A percentile compares a stretch with the other conserved stretches of the same genome.
Conservation (phyloP, 257 asterid genomes). For the Penstemon barbatus region DNA sequence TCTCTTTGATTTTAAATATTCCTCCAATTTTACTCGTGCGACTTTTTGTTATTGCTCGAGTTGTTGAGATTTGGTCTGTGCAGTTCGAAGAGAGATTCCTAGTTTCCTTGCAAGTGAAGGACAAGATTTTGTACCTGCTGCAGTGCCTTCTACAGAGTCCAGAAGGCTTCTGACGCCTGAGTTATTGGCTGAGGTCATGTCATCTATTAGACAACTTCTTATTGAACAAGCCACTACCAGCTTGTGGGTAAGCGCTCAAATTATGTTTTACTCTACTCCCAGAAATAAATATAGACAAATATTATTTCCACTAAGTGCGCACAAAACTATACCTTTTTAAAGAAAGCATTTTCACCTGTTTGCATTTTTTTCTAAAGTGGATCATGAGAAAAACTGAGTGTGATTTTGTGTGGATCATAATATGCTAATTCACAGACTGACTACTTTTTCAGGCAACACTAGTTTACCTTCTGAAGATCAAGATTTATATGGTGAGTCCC, state of each 20-base stretch:
- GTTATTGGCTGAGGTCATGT: constrained; percentile 70
- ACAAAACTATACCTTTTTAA: too few relatives aligned
- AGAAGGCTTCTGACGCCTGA: constrained; percentile 86
- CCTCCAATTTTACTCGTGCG: background rate
- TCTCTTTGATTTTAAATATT: constrained; percentile 10
- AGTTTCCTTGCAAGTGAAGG: constrained; percentile 37
- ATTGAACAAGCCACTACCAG: constrained; percentile 64
- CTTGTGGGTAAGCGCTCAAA: constrained; percentile 65
- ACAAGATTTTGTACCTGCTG: constrained; percentile 32
- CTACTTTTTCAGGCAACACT: constrained; percentile 41
- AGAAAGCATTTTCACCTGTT: too few relatives aligned
- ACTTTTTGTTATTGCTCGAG: background rate
- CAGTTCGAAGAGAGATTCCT: constrained; percentile 44
- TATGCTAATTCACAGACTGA: constrained; percentile 5
- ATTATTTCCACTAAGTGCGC: background rate
- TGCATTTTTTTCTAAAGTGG: too few relatives aligned
- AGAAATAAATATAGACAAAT: background rate
- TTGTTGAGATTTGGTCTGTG: constrained; percentile 4
- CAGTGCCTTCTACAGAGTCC: constrained; percentile 34
- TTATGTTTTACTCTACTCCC: background rate
- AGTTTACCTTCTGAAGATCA: constrained; percentile 42
- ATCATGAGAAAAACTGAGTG: too few relatives aligned
- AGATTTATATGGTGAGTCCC: constrained; percentile 45
- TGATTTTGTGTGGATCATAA: background rate
- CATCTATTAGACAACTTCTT: constrained; percentile 60